Conservation (phyloP, 768 basidiomycete species). For the Termitomyces sp. region DNA sequence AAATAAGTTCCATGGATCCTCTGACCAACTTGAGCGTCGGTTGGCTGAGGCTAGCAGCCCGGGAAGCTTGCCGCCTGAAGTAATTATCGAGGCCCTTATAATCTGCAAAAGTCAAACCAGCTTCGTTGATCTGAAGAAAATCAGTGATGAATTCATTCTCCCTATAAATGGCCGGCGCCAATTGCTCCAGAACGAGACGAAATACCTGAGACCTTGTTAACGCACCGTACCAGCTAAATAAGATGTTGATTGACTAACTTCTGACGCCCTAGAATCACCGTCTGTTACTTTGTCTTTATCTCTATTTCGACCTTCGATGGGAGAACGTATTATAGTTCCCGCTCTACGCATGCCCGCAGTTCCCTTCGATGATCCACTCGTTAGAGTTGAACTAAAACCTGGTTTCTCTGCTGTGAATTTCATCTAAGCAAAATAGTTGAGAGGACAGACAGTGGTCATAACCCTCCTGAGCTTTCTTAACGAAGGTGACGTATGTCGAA, state of each 20-base stretch:
- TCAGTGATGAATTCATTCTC: constrained; percentile 89
- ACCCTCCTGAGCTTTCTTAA: constrained; percentile 69
- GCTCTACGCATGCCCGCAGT: constrained; percentile 70
- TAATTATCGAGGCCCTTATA: constrained; percentile 93
- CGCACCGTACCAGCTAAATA: neutral
- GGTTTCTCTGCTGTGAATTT: neutral
- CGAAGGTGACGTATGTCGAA: constrained; percentile 44
- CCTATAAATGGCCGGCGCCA: constrained; percentile 67
- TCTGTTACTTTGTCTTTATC: constrained; percentile 54
- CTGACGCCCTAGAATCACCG: constrained; percentile 63
- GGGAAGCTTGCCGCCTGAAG: constrained; percentile 87
- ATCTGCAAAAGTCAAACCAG: constrained; percentile 89
- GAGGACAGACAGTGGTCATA: constrained; percentile 57
- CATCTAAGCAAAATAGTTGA: neutral
- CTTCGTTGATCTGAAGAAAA: constrained; percentile 89
- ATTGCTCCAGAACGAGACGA: constrained; percentile 65
- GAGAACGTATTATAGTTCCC: constrained; percentile 79
- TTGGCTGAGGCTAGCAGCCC: constrained; percentile 59
- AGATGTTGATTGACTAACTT: constrained; percentile 37
- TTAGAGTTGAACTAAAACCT: constrained; percentile 43
- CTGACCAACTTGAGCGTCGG: constrained; percentile 77
- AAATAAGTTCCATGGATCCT: constrained; percentile 90
- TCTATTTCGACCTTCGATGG: constrained; percentile 55
- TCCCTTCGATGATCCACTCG: constrained; percentile 40
- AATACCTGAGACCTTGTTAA: constrained; percentile 53